Evolutionary conservation across 805 yeast genomes (phyloP).

Genomic region (Lipomyces anomalus): DNA sequence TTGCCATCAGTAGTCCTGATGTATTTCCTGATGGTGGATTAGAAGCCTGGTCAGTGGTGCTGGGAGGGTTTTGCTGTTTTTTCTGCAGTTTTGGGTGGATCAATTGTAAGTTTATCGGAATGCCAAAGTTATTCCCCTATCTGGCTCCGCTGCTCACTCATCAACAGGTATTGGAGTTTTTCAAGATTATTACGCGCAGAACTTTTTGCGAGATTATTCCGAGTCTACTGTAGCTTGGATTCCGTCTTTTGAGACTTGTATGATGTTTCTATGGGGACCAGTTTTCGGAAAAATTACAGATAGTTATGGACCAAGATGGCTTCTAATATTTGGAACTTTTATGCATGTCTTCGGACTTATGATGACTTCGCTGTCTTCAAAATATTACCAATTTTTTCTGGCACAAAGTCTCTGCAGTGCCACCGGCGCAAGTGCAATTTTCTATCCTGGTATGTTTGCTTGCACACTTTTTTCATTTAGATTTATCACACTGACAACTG

Average conservation of each 20-base stretch:
- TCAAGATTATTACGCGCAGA: constrained; percentile 27
- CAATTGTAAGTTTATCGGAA: too few relatives aligned
- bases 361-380: constrained; percentile 34
- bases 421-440: constrained; percentile 10
- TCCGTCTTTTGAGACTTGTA: constrained; percentile 30
- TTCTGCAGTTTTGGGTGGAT: constrained; percentile 53
- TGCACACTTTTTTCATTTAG: too few relatives aligned
- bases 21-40: constrained; percentile 48
- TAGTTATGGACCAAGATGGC: constrained; percentile 20
- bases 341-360: constrained; percentile 28
- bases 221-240: constrained; percentile 33
- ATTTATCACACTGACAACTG: too few relatives aligned
- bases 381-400: constrained; percentile 48
- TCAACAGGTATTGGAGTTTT: constrained; percentile 13
- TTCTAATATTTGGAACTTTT: constrained; percentile 25
- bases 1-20: too few relatives aligned
- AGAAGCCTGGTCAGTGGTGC: constrained; percentile 48
- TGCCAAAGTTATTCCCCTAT: too few relatives aligned
- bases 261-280: constrained; percentile 25
- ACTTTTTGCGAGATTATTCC: constrained; percentile 20
- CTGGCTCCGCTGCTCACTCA: too few relatives aligned
- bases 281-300: constrained; percentile 31
- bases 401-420: constrained; percentile 40
- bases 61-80: constrained; percentile 54
- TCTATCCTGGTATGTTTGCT: constrained; percentile 34